Evolutionary conservation across 2,329 filamentous ascomycete genomes (phyloP), one percentile per base, ranked within the genome.

Genomic region (Sporothrix globosa): DNA sequence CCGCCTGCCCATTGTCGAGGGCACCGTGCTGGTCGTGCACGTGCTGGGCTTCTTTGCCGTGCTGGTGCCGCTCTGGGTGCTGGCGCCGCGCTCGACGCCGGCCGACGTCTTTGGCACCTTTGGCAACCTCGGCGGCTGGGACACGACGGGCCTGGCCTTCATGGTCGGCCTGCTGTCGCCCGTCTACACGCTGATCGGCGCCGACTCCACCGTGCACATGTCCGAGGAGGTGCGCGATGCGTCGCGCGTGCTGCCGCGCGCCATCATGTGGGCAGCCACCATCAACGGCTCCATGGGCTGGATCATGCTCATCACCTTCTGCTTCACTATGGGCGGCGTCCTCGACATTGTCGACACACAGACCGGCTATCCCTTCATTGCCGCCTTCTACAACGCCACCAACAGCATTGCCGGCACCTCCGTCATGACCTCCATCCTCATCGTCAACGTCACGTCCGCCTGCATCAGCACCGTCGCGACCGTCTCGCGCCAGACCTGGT

Each of bases 341-440:
- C 44, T 71, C 2, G 69, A 54, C 44, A 67, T 74, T 19, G 53
- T 76, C 69, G 61, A 72, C 21, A 82, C 81, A 0, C 79, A 80
- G 0, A 86, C 85, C 0, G 82, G 82, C 0, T 87, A 85, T 63
- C 87, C 88, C 0, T 88, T 88, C 73, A 88, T 90, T 74, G 81
- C 87, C 66, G 82, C 88, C 27, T 88, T 88, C 71, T 81, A 81
- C 72, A 81, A 86, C 48, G 83, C 82, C 1, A 84, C 85, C 1
- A 77, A 81, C 1, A 84, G 82, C 21, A 76, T 81, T 2, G 81
- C 80, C 1, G 85, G 82, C 0, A 82, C 85, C 0, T 82, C 82
- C 1, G 81, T 83, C 24, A 86, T 87, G 82, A 80, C 82, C 0
- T 76, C 80, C 4, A 80, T 88, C 21, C 77, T 87, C 3, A 80